Evolutionary conservation across 1,139 yeast species (phyloP).

Genomic region (Saccharomycopsis crataegensis): DNA sequence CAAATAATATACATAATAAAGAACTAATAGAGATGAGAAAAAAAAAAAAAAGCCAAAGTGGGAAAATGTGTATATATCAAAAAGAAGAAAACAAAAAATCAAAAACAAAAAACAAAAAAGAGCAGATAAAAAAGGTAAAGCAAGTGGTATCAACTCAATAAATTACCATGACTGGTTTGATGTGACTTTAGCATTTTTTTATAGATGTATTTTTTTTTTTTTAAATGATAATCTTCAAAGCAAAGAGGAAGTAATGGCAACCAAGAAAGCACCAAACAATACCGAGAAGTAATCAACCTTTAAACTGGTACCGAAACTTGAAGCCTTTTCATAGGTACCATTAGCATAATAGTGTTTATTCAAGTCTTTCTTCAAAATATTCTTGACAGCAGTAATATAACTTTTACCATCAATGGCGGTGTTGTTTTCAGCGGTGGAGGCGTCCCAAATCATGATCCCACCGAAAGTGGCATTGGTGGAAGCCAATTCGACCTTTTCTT

Average conservation of each 20-base stretch:
- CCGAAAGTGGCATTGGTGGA: slow-evolving; percentile 49
- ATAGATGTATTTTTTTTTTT: not conserved
- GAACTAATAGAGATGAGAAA: not conserved
- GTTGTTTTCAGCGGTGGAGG: slow-evolving; percentile 34
- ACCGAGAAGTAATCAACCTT: not conserved
- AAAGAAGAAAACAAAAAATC: not conserved
- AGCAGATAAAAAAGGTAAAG: not conserved
- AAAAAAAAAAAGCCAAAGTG: not conserved
- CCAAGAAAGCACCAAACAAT: not conserved
- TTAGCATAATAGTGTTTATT: slow-evolving; percentile 8
- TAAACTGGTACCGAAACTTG: not conserved
- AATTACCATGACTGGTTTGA: no score
- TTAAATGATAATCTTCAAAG: not conserved
- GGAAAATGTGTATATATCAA: not conserved
- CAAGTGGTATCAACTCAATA: no score
- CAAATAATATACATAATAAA: not conserved
- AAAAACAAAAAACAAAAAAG: not conserved
- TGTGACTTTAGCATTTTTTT: no score
- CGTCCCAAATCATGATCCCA: slow-evolving; percentile 91
- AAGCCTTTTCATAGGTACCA: slow-evolving; percentile 11
- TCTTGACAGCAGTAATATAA: slow-evolving; percentile 5
- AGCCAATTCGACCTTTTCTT: slow-evolving; percentile 28
- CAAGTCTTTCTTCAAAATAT: slow-evolving; percentile 8
- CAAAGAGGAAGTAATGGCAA: not conserved
- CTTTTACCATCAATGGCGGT: slow-evolving; percentile 1